Conservation (phyloP, 1,284 basidiomycete genomes). For the Trichosporon inkin region DNA sequence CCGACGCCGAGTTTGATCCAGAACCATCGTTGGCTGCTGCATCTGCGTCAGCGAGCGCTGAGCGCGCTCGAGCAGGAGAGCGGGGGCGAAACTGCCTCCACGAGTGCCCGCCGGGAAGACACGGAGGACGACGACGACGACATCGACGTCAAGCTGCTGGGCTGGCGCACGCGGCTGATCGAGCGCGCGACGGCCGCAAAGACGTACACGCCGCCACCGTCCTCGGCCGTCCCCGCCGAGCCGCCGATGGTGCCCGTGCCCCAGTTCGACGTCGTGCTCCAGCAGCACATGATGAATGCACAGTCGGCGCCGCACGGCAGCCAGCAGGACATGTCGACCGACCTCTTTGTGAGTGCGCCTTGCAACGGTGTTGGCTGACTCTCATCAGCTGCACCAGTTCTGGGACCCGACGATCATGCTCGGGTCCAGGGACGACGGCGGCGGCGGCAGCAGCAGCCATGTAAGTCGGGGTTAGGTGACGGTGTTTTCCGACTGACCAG, state of each 20-base stretch:
- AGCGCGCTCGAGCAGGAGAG: constrained; percentile 18
- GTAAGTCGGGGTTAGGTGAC: too few species aligned
- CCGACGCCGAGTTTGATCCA: constrained; percentile 23
- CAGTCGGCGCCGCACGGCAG: not conserved
- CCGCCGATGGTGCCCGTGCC: not conserved
- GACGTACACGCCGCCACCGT: not conserved
- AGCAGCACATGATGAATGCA: not conserved
- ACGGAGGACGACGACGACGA: constrained; percentile 16
- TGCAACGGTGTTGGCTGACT: constrained; percentile 15
- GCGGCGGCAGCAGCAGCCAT: not conserved
- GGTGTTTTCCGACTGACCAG: not conserved
- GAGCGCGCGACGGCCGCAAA: constrained; percentile 19
- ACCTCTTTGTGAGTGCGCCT: not conserved
- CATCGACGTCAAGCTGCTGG: constrained; percentile 29
- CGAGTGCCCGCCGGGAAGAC: not conserved
- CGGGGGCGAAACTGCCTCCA: not conserved
- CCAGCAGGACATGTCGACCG: not conserved
- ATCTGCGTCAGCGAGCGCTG: constrained; percentile 25
- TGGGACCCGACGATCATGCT: constrained; percentile 29
- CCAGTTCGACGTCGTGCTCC: not conserved
- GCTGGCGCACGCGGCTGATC: constrained; percentile 37
- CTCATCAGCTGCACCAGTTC: constrained; percentile 43
- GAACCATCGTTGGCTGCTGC: constrained; percentile 33
- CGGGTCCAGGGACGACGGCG: constrained; percentile 13
- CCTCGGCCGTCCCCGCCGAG: not conserved